phyloP scores from a whole-genome alignment of 164 flowering plant species.

The Tetracentron sinense region DNA sequence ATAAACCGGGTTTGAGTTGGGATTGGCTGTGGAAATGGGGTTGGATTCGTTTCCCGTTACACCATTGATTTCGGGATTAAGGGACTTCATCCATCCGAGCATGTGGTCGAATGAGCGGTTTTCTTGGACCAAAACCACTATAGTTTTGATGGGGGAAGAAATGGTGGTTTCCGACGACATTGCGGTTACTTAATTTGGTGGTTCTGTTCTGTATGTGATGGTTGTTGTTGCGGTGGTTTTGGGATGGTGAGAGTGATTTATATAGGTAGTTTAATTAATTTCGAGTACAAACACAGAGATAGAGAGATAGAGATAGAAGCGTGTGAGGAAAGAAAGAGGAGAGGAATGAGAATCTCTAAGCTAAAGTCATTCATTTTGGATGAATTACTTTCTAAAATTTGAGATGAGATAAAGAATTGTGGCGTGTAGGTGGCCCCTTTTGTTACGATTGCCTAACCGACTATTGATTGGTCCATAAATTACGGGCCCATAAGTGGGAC shows the following conservation, averaged over 20 bases:
- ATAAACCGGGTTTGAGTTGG: conserved; percentile 31
- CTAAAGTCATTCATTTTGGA: too few species aligned
- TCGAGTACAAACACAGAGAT: background rate
- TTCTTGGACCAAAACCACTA: conserved; percentile 76
- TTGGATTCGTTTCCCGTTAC: conserved; percentile 65
- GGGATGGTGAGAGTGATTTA: background rate
- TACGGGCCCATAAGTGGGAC: too few species aligned
- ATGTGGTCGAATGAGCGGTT: conserved; percentile 94
- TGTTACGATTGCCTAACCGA: too few species aligned
- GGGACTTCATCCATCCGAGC: conserved; percentile 83
- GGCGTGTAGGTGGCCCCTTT: too few species aligned
- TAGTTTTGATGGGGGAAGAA: conserved; percentile 67
- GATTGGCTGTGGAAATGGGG: conserved; percentile 48
- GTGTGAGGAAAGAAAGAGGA: background rate
- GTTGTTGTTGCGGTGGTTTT: conserved; percentile 3
- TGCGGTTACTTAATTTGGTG: background rate
- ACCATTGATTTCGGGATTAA: conserved; percentile 76
- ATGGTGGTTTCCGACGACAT: conserved; percentile 18
- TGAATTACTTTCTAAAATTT: too few species aligned
- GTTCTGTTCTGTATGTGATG: conserved; percentile 4
- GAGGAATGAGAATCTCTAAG: too few species aligned
- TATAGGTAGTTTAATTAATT: background rate
- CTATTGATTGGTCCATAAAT: too few species aligned
- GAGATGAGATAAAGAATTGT: too few species aligned
- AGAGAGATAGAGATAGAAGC: background rate